Percentiles rank a stretch among this genome's conserved stretches.
phyloP scores from a whole-genome alignment of 352 stramenopile species.

The Phytophthora ramorum region DNA sequence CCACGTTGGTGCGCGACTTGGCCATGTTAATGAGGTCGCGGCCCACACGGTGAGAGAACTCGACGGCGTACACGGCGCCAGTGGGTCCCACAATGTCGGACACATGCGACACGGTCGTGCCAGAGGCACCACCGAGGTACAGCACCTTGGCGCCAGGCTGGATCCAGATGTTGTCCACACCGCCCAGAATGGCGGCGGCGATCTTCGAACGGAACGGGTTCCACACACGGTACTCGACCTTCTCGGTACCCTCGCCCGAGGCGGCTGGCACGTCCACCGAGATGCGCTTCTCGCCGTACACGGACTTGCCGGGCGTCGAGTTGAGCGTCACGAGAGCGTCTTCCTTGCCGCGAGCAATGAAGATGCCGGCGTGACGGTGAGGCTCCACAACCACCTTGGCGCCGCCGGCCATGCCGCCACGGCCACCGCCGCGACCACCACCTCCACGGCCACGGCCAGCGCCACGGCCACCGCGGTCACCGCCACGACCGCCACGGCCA shows the following conservation, averaged over 20 bases:
- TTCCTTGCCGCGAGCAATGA: slow-evolving; percentile 98
- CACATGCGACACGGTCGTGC: slow-evolving; percentile 99
- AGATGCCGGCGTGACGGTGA: slow-evolving; percentile 98
- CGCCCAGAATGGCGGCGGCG: slow-evolving; percentile 98
- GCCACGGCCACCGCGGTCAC: slow-evolving; percentile 44
- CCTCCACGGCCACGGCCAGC: slow-evolving; percentile 49
- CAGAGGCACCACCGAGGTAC: slow-evolving; percentile 98
- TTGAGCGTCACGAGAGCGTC: slow-evolving; percentile 99
- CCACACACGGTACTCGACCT: slow-evolving; percentile 99
- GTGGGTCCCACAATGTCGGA: slow-evolving; percentile 98
- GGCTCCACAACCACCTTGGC: slow-evolving; percentile 98
- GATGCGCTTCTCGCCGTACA: slow-evolving; percentile 99
- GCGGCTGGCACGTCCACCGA: slow-evolving; percentile 96
- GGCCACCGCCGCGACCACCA: slow-evolving; percentile 64
- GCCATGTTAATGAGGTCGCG: slow-evolving; percentile 99
- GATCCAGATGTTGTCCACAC: slow-evolving; percentile 99
- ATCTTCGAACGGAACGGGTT: slow-evolving; percentile 99
- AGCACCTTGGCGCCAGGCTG: slow-evolving; percentile 97
- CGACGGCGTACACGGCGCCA: slow-evolving; percentile 98
- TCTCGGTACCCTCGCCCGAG: slow-evolving; percentile 91
- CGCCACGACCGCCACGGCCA: slow-evolving; percentile 58
- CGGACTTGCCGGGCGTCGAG: slow-evolving; percentile 97
- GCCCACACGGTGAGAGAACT: slow-evolving; percentile 99
- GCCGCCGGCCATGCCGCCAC: slow-evolving; percentile 94
- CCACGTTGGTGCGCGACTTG: slow-evolving; percentile 99